Base-by-base conservation (phyloP, 805 yeast genomes). In the Cyberlindnera petersonii region DNA sequence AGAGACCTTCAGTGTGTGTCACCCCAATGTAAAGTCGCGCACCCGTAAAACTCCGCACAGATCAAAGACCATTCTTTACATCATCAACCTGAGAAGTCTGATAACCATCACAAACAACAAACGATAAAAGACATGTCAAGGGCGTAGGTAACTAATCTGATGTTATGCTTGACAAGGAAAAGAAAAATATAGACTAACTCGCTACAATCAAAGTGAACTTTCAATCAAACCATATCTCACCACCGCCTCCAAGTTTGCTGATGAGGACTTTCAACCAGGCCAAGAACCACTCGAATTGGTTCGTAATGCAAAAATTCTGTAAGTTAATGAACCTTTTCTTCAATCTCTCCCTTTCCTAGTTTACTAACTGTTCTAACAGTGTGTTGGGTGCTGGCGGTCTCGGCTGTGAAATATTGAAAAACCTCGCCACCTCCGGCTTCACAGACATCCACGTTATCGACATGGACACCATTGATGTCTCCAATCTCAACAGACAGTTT, bases 331-430 rank as follows among this genome's bases (percentile, higher is more conserved):
- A 18, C 10, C 9, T 8, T 9, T 23, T 15, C 21, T 6, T 7
- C 20, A 8, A 23, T 3, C 27, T 13, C 7, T 6, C 16, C 9
- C 19, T 20, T 21, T 4, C 11, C 4, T 9, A 18, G n/a, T 11
- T 4, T 23, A 36, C 49, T 42, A 34, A 44, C 40, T 9, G 5
- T 13, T 10, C 11, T 10, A n/a, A 8, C 18, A 53, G 59, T 22
- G 70, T 88, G 59, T 81, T 89, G 3, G 97, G 97, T 0, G 95
- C 96, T 2, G 97, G 97, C 13, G 97, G 97, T 1, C 81, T 89
- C 37, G 97, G 97, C 2, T 89, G 96, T 61, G 97, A 88, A 56
- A 67, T 88, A 26, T 66, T 88, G 39, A 89, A 89, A 60, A 81
- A 88, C 55, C 62, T 89, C 29, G 78, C 84, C 2, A 65, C 86